Percentiles rank a stretch among this genome's conserved stretches.
These are phyloP conservation scores for Ophiostoma quercus DNA, from an alignment of 2,329 filamentous ascomycete species.

Conservation along the genomic window DNA sequence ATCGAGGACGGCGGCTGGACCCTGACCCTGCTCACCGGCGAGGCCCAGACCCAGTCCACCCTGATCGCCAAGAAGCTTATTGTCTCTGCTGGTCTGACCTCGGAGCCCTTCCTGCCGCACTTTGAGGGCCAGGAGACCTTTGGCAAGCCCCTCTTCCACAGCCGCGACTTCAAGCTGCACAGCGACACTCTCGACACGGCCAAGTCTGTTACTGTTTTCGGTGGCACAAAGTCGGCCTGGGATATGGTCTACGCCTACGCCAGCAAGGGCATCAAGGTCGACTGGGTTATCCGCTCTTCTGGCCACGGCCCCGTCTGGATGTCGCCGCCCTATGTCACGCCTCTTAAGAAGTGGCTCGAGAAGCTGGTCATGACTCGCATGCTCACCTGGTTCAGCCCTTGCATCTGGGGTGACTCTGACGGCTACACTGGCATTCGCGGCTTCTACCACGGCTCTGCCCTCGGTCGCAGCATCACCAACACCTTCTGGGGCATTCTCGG, in stretches of 20 bases:
- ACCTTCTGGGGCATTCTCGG: conserved; percentile 55
- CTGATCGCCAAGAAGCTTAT: conserved; percentile 45
- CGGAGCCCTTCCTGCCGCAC: conserved; percentile 43
- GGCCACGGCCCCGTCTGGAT: conserved; percentile 58
- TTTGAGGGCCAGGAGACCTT: conserved; percentile 46
- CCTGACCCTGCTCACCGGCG: conserved; percentile 32
- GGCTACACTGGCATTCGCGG: conserved; percentile 51
- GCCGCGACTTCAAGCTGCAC: conserved; percentile 42
- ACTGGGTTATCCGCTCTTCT: conserved; percentile 54
- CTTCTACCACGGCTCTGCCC: conserved; percentile 53
- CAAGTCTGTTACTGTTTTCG: conserved; percentile 51
- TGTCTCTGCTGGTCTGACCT: conserved; percentile 52
- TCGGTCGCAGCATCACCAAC: conserved; percentile 53
- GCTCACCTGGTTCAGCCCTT: conserved; percentile 69
- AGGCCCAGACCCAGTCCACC: conserved; percentile 25
- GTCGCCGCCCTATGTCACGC: conserved; percentile 57
- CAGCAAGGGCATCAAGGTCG: conserved; percentile 48
- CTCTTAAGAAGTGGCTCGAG: conserved; percentile 63
- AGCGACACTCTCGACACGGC: conserved; percentile 39
- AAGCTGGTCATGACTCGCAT: conserved; percentile 61
- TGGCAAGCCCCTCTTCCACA: conserved; percentile 46
- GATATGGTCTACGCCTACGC: conserved; percentile 61
- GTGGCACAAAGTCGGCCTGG: conserved; percentile 60
- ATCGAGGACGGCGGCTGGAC: conserved; percentile 41
- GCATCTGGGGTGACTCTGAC: conserved; percentile 62